A percentile compares a stretch with the other conserved stretches of the same genome.
These are phyloP conservation scores for Naegleria gruberi DNA, from an alignment of 208 protist genomes.

Conservation along the genomic window DNA sequence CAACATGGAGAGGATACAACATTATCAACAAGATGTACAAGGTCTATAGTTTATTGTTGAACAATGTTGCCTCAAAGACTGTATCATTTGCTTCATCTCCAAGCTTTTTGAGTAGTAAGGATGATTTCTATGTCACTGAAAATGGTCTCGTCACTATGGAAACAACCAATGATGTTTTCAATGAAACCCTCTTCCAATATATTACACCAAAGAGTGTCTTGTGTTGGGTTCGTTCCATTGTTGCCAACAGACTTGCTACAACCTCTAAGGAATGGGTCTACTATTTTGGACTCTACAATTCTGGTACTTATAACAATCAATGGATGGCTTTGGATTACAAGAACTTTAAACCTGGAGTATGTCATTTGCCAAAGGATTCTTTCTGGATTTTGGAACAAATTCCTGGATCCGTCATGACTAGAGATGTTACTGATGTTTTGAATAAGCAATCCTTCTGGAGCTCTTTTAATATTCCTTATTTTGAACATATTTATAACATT, in stretches of 20 bases:
- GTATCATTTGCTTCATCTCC: neutral
- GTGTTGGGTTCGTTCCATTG: conserved; percentile 17
- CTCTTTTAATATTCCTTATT: conserved; percentile 47
- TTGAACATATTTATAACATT: conserved; percentile 33
- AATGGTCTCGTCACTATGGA: neutral
- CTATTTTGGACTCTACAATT: neutral
- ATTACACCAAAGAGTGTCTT: neutral
- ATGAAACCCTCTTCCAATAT: neutral
- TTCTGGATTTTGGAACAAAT: conserved; percentile 47
- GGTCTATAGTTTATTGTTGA: neutral
- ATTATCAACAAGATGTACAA: conserved; percentile 24
- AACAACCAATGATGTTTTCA: conserved; percentile 23
- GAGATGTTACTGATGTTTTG: conserved; percentile 41
- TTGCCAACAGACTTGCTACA: neutral
- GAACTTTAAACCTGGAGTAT: neutral
- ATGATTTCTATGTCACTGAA: conserved; percentile 15
- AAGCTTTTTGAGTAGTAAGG: neutral
- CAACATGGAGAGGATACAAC: conserved; percentile 10
- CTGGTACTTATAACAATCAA: conserved; percentile 39
- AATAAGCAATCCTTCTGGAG: conserved; percentile 33
- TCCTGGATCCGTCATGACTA: conserved; percentile 28
- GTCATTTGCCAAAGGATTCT: conserved; percentile 23
- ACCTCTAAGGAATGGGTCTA: neutral
- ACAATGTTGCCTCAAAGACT: neutral
- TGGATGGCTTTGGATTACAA: conserved; percentile 48